Evolutionary conservation across 345 rosid genomes (phyloP), one percentile per base, ranked within the genome.

Genomic region (Pistacia vera): DNA sequence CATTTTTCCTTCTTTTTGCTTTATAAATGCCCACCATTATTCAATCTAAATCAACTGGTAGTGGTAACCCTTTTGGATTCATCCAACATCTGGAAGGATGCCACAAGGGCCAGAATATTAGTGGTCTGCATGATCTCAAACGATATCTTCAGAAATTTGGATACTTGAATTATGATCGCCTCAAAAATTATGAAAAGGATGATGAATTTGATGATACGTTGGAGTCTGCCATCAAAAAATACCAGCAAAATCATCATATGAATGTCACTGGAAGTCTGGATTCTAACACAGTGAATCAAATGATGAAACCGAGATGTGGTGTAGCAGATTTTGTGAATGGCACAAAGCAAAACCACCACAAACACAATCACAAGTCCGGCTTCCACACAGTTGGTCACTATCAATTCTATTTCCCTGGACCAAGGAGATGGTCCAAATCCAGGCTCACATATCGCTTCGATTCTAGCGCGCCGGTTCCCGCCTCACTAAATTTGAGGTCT

Each of bases 291-390:
- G n/a, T n/a, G n/a, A n/a, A n/a, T n/a, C n/a, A n/a, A n/a, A n/a
- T n/a, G n/a, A n/a, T n/a, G n/a, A 8, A 22, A 20, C 81, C 83
- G 2, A 63, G 83, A 57, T 81, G 83, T 11, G 83, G 83, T 10
- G 46, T 81, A 10, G 61, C 80, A 0, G 79, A 76, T 62, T 11
- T 30, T 63, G 66, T 62, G 18, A 63, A 33, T 33, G 11, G 25
- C 63, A 35, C 61, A 56, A 16, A 46, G 25, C 55, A n/a, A 60
- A 17, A 0, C 28, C 66, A 64, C 59, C 7, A 52, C 17, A 2
- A 49, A 79, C 0, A 62, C 80, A 2, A 38, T 81, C 0, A 62
- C 80, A 77, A 69, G 71, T 4, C 82, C 77, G 2, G 56, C 3
- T 66, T 88, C 63, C 71, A 55, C 62, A 46, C 11, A 16, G 57